Evolutionary conservation across 78 protist species (phyloP), one percentile per base, ranked within the genome.

Genomic region (Monosiga brevicollis): DNA sequence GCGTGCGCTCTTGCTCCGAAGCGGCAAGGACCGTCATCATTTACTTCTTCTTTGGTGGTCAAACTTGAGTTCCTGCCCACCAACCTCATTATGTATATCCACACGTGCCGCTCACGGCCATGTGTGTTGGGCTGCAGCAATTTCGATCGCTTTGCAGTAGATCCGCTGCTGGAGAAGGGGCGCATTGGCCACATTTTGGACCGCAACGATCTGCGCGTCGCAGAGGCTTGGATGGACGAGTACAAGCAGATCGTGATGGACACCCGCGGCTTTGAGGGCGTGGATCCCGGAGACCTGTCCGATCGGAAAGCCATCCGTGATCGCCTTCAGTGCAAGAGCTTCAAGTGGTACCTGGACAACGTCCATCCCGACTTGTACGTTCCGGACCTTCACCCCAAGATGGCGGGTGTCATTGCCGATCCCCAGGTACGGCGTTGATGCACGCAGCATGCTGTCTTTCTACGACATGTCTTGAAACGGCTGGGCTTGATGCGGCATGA

Each of bases 201-300:
- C 62, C 6, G 62, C 29, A 49, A 49, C 62, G 62, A 49, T 15
- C 62, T 49, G 62, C 62, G 62, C 62, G 62, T 49, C 62, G 62
- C 62, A 49, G 62, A 49, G 62, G 62, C 34, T 34, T 72, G 76
- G 76, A 72, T 72, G 35, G 76, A 72, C 76, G 73, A 62, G 73
- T 62, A 62, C 73, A 62, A 20, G n/a, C 35, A 62, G 73, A 3
- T 3, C 25, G 6, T 62, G 6, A 25, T 25, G 35, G 62, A 49
- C 62, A 49, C 62, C 29, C 62, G 62, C 62, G 62, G 62, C 29
- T 49, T 49, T 15, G 6, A 49, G 40, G 76, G n/a, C 9, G 25
- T 25, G 25, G 73, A 72, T 3, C 39, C 26, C 20, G 76, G 76
- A 34, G 76, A 72, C 38, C 76, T 72, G 76, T 23, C 37, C 38